phyloP scores from a whole-genome alignment of 345 rosid species.

The Cardiospermum halicacabum region DNA sequence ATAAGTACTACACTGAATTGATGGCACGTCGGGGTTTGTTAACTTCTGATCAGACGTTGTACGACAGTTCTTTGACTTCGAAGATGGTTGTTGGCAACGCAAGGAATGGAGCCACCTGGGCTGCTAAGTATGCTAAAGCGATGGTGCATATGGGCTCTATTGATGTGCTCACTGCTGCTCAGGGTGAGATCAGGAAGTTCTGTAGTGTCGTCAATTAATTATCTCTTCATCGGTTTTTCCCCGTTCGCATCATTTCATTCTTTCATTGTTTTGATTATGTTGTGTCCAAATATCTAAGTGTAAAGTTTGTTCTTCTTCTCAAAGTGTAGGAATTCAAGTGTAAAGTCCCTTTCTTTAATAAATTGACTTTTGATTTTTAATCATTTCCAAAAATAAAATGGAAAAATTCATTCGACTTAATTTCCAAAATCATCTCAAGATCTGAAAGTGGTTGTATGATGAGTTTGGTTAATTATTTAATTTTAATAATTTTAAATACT shows the following conservation, averaged over 20 bases:
- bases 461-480: too few species aligned
- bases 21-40: conserved; percentile 27
- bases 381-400: too few species aligned
- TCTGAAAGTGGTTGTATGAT: too few species aligned
- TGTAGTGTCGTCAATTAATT: conserved; percentile 28
- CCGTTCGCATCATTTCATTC: not conserved
- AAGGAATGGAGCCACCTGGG: conserved; percentile 20
- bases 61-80: conserved; percentile 21
- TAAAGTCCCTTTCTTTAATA: too few species aligned
- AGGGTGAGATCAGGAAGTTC: conserved; percentile 38
- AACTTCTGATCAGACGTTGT: conserved; percentile 36
- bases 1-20: conserved; percentile 34
- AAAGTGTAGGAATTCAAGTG: too few species aligned
- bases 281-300: too few species aligned
- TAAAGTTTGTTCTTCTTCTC: too few species aligned
- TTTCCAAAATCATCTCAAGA: too few species aligned
- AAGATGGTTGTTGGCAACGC: conserved; percentile 25
- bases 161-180: conserved; percentile 27
- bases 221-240: too few species aligned
- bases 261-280: not conserved
- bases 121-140: conserved; percentile 27
- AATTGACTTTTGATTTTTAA: too few species aligned
- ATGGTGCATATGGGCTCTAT: conserved; percentile 39
- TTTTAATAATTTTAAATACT: too few species aligned
- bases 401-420: too few species aligned